phyloP scores from a whole-genome alignment of 345 rosid genomes.

The Draba incana region DNA sequence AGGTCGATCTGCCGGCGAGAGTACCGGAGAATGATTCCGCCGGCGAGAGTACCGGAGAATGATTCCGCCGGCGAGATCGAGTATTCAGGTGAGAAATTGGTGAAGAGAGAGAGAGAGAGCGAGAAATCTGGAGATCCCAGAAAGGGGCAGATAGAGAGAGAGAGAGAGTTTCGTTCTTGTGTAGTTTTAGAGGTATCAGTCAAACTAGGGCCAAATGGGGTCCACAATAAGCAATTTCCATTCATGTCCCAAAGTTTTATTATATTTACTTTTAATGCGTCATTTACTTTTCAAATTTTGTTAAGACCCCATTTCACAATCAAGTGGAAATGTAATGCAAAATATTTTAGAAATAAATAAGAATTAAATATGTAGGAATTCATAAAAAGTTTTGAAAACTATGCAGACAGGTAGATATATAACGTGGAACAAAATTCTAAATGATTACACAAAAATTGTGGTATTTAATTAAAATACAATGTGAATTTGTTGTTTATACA shows the following conservation, averaged over 20 bases:
- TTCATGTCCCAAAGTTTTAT: slow-evolving; percentile 1
- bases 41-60: slow-evolving; percentile 25
- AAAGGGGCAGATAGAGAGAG: not conserved
- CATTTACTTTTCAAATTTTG: not conserved
- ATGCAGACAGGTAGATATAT: too few relatives aligned
- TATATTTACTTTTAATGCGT: not conserved
- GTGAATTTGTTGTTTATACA: too few relatives aligned
- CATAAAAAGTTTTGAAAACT: too few relatives aligned
- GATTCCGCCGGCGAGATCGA: slow-evolving; percentile 32
- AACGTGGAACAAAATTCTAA: too few relatives aligned
- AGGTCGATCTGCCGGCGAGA: slow-evolving; percentile 16
- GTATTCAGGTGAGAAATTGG: slow-evolving; percentile 15
- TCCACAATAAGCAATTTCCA: not conserved
- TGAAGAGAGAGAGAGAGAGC: slow-evolving; percentile 1
- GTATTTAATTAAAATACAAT: too few relatives aligned
- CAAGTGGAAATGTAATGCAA: too few relatives aligned
- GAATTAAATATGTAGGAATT: too few relatives aligned
- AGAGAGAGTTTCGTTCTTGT: not conserved
- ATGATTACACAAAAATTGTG: too few relatives aligned
- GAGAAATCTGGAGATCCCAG: slow-evolving; percentile 27
- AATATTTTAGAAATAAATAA: too few relatives aligned
- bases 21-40: slow-evolving; percentile 17
- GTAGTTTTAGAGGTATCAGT: not conserved
- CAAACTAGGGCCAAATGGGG: slow-evolving; percentile 18
- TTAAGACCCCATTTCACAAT: too few relatives aligned